A percentile compares a stretch with the other conserved stretches of the same genome.
These are phyloP conservation scores for Suillus spraguei DNA, from an alignment of 768 basidiomycete species.

Conservation along the genomic window DNA sequence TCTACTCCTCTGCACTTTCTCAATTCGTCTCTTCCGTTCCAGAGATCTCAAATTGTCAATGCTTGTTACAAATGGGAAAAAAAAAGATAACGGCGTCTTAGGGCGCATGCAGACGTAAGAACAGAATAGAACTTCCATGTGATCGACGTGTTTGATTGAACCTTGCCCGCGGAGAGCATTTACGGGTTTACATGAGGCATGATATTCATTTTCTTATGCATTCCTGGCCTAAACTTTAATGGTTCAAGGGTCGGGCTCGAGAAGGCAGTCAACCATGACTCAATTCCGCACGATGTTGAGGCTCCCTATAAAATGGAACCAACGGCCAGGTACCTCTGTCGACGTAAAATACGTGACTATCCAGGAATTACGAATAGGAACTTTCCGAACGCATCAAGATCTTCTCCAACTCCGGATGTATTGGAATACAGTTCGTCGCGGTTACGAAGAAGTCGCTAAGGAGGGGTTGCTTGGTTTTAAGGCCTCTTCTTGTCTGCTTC, in stretches of 20 bases:
- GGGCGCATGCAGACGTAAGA: not conserved
- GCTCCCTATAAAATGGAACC: not conserved
- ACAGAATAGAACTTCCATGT: too few species aligned
- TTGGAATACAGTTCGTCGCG: not conserved
- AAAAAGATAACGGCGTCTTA: not conserved
- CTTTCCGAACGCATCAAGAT: not conserved
- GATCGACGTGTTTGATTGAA: slow-evolving; percentile 4
- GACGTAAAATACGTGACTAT: slow-evolving; percentile 1
- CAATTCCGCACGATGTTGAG: not conserved
- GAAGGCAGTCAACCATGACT: not conserved
- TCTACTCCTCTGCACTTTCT: not conserved
- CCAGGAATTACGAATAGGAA: not conserved
- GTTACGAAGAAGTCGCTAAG: not conserved
- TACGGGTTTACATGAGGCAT: not conserved
- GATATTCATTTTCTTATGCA: not conserved
- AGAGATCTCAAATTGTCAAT: slow-evolving; percentile 2
- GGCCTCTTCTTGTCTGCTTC: not conserved
- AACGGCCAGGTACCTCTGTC: not conserved
- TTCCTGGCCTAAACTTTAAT: slow-evolving; percentile 5
- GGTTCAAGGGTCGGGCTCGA: not conserved
- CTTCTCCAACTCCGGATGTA: slow-evolving; percentile 1
- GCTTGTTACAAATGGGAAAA: not conserved
- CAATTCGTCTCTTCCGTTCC: not conserved
- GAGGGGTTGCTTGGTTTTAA: not conserved
- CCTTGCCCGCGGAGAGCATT: not conserved